Evolutionary conservation across 1,139 yeast genomes (phyloP).

Genomic region (Barnettozyma hawaiiensis): DNA sequence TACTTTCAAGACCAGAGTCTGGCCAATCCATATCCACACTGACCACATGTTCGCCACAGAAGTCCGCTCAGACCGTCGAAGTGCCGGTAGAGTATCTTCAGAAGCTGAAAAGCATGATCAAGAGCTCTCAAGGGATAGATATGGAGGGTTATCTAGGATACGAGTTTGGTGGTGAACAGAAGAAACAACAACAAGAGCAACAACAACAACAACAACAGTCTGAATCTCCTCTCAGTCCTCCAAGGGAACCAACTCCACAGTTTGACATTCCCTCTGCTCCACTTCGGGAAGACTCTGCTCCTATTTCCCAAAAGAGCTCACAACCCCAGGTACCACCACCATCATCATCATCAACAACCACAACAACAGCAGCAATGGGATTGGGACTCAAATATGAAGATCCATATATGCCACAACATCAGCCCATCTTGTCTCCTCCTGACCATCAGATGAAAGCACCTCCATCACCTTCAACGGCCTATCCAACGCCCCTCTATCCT

Average conservation of each 20-base stretch:
- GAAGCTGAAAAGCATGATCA: slow-evolving; percentile 28
- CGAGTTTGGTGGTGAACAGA: slow-evolving; percentile 14
- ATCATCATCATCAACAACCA: not conserved
- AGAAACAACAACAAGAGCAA: too few relatives aligned
- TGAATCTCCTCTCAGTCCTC: not conserved
- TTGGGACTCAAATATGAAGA: slow-evolving; percentile 6
- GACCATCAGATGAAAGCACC: not conserved
- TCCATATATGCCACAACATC: not conserved
- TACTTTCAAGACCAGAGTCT: not conserved
- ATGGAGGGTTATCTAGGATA: slow-evolving; percentile 17
- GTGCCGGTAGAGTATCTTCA: slow-evolving; percentile 44
- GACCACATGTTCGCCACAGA: slow-evolving; percentile 2
- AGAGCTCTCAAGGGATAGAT: slow-evolving; percentile 19
- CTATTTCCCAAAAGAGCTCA: not conserved
- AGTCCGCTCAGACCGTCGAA: slow-evolving; percentile 26
- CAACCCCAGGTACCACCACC: not conserved
- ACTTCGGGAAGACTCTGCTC: not conserved
- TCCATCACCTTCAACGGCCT: slow-evolving; percentile 10
- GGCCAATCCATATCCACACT: not conserved
- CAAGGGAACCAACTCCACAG: slow-evolving; percentile 2
- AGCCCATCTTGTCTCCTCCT: not conserved
- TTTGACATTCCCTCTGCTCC: not conserved
- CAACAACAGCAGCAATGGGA: not conserved
- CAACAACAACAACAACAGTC: too few relatives aligned
- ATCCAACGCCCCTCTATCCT: slow-evolving; percentile 4